phyloP scores from a whole-genome alignment of 2,329 filamentous ascomycete species.

The Fusarium sp. region DNA sequence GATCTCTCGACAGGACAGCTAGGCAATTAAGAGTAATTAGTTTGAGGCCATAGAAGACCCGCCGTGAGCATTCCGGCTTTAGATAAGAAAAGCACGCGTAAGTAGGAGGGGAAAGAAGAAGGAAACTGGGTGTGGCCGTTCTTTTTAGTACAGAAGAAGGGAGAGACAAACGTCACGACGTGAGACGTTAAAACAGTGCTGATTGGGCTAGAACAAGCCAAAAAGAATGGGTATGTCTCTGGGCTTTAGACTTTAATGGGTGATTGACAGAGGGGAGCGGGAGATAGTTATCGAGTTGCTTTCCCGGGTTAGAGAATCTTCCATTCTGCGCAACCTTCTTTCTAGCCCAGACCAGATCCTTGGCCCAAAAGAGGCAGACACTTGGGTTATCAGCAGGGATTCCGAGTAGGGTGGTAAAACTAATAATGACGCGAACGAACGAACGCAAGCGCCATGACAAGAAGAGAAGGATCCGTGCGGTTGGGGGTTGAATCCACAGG shows the following conservation, averaged over 20 bases:
- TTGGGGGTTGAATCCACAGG: neutral
- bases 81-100: constrained; percentile 10
- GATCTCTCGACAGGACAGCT: neutral
- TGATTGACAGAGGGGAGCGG: neutral
- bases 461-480: constrained; percentile 2
- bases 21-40: constrained; percentile 14
- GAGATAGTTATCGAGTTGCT: constrained; percentile 6
- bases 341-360: constrained; percentile 17
- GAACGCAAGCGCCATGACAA: neutral
- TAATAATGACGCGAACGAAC: constrained; percentile 33
- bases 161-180: constrained; percentile 21
- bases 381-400: neutral
- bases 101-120: neutral
- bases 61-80: constrained; percentile 35
- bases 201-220: constrained; percentile 31
- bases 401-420: constrained; percentile 1
- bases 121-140: constrained; percentile 25
- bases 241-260: constrained; percentile 19
- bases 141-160: constrained; percentile 33
- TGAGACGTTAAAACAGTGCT: constrained; percentile 7
- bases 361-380: neutral
- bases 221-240: constrained; percentile 1
- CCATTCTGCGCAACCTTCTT: constrained; percentile 13
- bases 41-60: constrained; percentile 36
- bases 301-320: constrained; percentile 31